Base-by-base conservation (phyloP, 192 early-diverging fungal genomes). In the Coemansia sp. region DNA sequence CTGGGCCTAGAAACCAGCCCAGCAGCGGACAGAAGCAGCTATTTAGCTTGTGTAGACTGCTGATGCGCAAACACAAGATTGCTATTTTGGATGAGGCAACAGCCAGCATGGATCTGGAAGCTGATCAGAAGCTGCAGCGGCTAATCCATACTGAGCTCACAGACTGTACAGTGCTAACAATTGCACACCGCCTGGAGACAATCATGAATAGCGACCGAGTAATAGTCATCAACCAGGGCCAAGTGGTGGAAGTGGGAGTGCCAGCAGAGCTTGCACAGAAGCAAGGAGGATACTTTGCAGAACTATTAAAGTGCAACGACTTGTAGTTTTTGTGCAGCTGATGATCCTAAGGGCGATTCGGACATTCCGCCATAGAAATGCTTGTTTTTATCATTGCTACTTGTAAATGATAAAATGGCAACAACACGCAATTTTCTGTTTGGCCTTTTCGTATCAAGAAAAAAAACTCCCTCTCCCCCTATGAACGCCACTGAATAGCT, bases 111-210 rank as follows among this genome's bases (percentile, higher is more conserved):
- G 86, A 89, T 20, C 13, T 49, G n/a, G 58, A 49, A 11, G 54
- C 57, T 3, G 65, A 67, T 16, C 35, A 15, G 12, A 31, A 35
- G 35, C 49, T 67, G 4, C 65, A 67, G 23, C n/a, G 46, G 30
- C 19, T 67, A 14, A 76, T 87, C 23, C 72, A 72, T 3, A 63
- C 55, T 3, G 61, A 84, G 47, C 83, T 87, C 62, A 58, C 37
- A 1, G 51, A 70, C 30, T 60, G 53, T 14, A 67, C 65, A 4
- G 65, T 86, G 6, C 55, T 88, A 1, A 83, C 84, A 16, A 88
- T 88, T 50, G 85, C 86, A 3, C 86, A 93, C 61, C 83, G 88
- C 30, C 59, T 87, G 12, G 84, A 87, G 41, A 87, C 86, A 3
- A 68, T 81, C 0, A 60, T 81, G 26, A 72, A 86, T 52, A 84